These are phyloP conservation scores for Zasmidium citrigriseum DNA, from an alignment of 2,329 filamentous ascomycete species.

Conservation along the genomic window DNA sequence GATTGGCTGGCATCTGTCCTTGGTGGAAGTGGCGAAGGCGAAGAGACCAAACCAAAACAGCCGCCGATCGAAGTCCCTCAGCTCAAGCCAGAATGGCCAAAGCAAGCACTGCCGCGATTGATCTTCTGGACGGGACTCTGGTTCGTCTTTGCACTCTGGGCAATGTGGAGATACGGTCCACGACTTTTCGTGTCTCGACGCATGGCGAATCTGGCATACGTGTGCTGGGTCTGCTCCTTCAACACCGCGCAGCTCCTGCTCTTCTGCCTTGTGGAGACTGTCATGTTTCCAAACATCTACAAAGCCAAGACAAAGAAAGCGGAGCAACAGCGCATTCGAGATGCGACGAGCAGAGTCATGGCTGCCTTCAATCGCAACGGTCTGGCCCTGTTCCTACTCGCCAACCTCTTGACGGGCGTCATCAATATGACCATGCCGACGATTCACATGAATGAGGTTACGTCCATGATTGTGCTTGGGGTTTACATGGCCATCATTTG, in stretches of 20 bases:
- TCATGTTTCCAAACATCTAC: slow-evolving; percentile 75
- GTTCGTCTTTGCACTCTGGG: slow-evolving; percentile 70
- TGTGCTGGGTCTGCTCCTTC: slow-evolving; percentile 90
- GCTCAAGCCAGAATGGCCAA: slow-evolving; percentile 29
- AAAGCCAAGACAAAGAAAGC: slow-evolving; percentile 54
- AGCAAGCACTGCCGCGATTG: slow-evolving; percentile 50
- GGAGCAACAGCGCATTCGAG: slow-evolving; percentile 65
- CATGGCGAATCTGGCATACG: slow-evolving; percentile 88
- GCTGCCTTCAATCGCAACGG: slow-evolving; percentile 87
- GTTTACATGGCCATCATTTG: slow-evolving; percentile 71
- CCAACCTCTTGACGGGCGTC: slow-evolving; percentile 84
- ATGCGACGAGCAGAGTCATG: slow-evolving; percentile 79
- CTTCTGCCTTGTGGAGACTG: slow-evolving; percentile 74
- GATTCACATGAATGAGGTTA: slow-evolving; percentile 64
- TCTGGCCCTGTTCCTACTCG: slow-evolving; percentile 77
- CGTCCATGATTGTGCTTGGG: slow-evolving; percentile 73
- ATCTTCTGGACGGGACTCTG: slow-evolving; percentile 67
- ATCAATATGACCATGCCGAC: slow-evolving; percentile 88
- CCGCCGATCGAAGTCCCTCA: slow-evolving; percentile 21
- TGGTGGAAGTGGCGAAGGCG: slow-evolving; percentile 19
- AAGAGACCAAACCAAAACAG: slow-evolving; percentile 11
- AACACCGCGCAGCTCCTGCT: slow-evolving; percentile 80
- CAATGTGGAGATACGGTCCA: slow-evolving; percentile 68
- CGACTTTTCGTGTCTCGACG: slow-evolving; percentile 80
- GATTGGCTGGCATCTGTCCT: slow-evolving; percentile 40